phyloP scores from a whole-genome alignment of 495 filamentous ascomycete species.

The Neurospora pannonica region DNA sequence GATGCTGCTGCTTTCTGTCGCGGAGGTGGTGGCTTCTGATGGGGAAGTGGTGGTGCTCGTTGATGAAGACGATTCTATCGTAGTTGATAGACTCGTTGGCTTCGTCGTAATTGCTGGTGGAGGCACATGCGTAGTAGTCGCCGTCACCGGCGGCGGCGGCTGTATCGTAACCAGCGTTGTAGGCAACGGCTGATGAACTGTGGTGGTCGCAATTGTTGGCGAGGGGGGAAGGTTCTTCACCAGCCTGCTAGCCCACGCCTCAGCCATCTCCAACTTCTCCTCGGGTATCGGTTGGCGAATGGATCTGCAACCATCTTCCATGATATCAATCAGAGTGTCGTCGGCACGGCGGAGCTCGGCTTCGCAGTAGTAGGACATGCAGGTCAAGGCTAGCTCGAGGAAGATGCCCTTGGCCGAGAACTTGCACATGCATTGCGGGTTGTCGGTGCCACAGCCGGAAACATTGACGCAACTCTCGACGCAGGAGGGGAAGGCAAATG shows the following conservation, averaged over 20 bases:
- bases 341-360: slow-evolving; percentile 13
- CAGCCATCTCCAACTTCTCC: slow-evolving; percentile 10
- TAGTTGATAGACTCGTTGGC: not conserved
- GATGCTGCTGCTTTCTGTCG: not conserved
- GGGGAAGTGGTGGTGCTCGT: not conserved
- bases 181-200: not conserved
- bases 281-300: slow-evolving; percentile 10
- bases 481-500: slow-evolving; percentile 12
- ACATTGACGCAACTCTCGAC: slow-evolving; percentile 13
- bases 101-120: not conserved
- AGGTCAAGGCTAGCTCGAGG: slow-evolving; percentile 16
- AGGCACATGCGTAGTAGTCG: not conserved
- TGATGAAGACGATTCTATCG: not conserved
- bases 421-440: slow-evolving; percentile 20
- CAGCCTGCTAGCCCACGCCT: slow-evolving; percentile 13
- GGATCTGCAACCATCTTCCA: slow-evolving; percentile 14
- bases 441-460: slow-evolving; percentile 11
- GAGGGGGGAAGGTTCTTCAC: slow-evolving; percentile 7
- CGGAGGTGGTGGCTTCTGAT: not conserved
- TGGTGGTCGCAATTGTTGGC: slow-evolving; percentile 2
- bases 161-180: not conserved
- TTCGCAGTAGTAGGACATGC: slow-evolving; percentile 22
- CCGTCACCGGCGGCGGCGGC: not conserved
- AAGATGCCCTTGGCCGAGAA: slow-evolving; percentile 7
- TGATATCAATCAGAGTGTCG: slow-evolving; percentile 12